phyloP scores from a whole-genome alignment of 257 asterid genomes.

The Solanum etuberosum region DNA sequence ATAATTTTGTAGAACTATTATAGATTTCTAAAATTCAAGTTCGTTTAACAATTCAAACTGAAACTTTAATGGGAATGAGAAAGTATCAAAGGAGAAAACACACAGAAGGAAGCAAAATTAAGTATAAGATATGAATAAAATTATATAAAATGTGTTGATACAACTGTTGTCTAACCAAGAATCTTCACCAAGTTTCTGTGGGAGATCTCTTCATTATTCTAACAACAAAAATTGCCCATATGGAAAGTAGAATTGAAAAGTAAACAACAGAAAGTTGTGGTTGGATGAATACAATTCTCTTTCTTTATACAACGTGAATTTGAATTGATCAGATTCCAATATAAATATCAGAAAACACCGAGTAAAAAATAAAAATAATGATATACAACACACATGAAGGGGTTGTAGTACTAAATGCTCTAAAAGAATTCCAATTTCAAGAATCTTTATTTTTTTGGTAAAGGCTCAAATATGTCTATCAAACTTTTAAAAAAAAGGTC shows the following conservation, averaged over 20 bases:
- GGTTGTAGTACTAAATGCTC: background rate
- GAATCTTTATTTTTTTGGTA: background rate
- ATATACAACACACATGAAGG: background rate
- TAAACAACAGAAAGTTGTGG: background rate
- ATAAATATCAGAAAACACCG: background rate
- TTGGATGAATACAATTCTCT: background rate
- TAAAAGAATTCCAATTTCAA: background rate
- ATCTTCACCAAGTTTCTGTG: background rate
- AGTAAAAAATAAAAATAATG: no score
- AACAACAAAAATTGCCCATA: background rate
- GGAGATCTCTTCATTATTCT: background rate
- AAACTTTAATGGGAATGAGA: background rate
- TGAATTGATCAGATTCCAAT: fast-evolving
- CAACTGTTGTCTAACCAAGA: background rate
- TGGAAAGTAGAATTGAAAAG: background rate
- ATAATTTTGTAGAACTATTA: background rate
- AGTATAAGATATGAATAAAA: background rate
- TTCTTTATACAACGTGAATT: background rate
- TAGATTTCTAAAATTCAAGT: background rate
- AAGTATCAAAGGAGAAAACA: background rate
- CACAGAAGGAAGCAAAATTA: background rate
- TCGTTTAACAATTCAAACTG: background rate
- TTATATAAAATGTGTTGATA: background rate
- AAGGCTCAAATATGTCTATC: no score
- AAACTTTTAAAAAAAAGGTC: no score